Evolutionary conservation across 1,284 basidiomycete species (phyloP).

Genomic region (Bjerkandera adusta): DNA sequence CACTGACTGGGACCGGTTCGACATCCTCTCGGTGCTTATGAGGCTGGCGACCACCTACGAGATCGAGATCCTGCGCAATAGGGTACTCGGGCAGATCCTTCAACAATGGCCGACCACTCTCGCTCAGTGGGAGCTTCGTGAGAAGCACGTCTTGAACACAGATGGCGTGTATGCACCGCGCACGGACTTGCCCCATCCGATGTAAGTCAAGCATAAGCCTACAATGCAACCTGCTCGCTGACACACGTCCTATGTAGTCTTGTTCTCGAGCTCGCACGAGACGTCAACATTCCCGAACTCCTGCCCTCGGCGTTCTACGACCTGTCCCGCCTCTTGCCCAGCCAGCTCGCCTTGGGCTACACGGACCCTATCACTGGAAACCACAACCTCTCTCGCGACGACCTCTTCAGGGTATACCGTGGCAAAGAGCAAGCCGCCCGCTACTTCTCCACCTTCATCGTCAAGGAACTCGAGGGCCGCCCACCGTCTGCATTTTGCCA

Average conservation of each 20-base stretch:
- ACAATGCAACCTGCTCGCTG: slow-evolving; percentile 28
- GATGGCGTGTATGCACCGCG: slow-evolving; percentile 56
- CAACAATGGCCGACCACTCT: slow-evolving; percentile 57
- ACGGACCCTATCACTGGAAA: slow-evolving; percentile 25
- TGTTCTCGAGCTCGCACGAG: slow-evolving; percentile 43
- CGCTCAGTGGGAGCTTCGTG: slow-evolving; percentile 60
- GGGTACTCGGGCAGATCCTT: slow-evolving; percentile 49
- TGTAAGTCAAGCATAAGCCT: slow-evolving; percentile 39
- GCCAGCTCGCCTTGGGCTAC: slow-evolving; percentile 37
- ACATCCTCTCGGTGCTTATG: slow-evolving; percentile 51
- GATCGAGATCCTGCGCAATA: slow-evolving; percentile 50
- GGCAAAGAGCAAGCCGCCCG: slow-evolving; percentile 69
- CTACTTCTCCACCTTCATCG: slow-evolving; percentile 72
- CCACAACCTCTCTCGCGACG: slow-evolving; percentile 42
- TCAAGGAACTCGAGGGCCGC: slow-evolving; percentile 65
- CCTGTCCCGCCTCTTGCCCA: slow-evolving; percentile 46
- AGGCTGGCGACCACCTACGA: slow-evolving; percentile 61
- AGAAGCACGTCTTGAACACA: slow-evolving; percentile 45
- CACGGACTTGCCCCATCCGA: slow-evolving; percentile 56
- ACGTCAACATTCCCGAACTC: slow-evolving; percentile 34
- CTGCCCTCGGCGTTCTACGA: slow-evolving; percentile 52
- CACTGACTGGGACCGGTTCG: slow-evolving; percentile 48
- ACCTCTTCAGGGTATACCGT: slow-evolving; percentile 56
- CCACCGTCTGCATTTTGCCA: slow-evolving; percentile 47
- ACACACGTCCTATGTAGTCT: slow-evolving; percentile 33